Conservation (phyloP, 768 basidiomycete species). For the Phlebiopsis gigantea region DNA sequence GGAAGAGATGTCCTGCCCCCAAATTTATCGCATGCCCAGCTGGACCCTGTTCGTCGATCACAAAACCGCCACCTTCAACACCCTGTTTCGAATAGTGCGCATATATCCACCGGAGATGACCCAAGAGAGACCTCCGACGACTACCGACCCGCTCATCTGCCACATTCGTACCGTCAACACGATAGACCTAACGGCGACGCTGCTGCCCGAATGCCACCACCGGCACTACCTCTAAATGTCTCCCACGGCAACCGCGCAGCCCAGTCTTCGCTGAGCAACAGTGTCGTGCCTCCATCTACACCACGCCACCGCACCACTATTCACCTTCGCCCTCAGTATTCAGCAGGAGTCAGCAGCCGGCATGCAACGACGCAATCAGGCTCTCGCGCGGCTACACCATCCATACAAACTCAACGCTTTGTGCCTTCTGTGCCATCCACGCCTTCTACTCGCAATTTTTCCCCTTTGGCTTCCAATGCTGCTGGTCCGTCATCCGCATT, state of each 20-base stretch:
- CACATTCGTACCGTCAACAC: conserved; percentile 12
- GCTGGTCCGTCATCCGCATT: conserved; percentile 3
- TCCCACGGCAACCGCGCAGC: neutral
- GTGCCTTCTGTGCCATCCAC: conserved; percentile 23
- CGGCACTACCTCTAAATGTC: conserved; percentile 41
- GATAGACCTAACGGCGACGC: conserved; percentile 11
- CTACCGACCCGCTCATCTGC: neutral
- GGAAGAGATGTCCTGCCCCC: conserved; percentile 26
- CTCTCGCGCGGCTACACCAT: conserved; percentile 23
- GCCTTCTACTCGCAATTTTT: conserved; percentile 10
- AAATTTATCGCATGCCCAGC: conserved; percentile 38
- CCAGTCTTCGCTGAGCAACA: conserved; percentile 17
- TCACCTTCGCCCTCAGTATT: conserved; percentile 5
- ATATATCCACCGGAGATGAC: conserved; percentile 22
- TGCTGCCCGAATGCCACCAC: conserved; percentile 43
- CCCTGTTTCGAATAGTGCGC: conserved; percentile 14
- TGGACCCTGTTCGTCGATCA: conserved; percentile 33
- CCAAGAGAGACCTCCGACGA: conserved; percentile 10
- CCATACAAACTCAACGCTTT: conserved; percentile 24
- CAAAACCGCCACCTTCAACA: conserved; percentile 26
- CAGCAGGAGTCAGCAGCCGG: too few relatives aligned
- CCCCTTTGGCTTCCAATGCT: conserved; percentile 1
- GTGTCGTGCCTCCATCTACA: conserved; percentile 19
- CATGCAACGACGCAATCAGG: too few relatives aligned
- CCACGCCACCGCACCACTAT: conserved; percentile 10